A percentile compares a stretch with the other conserved stretches of the same genome.
phyloP scores from a whole-genome alignment of 179 eudicot genomes.

The Spergularia azorica region DNA sequence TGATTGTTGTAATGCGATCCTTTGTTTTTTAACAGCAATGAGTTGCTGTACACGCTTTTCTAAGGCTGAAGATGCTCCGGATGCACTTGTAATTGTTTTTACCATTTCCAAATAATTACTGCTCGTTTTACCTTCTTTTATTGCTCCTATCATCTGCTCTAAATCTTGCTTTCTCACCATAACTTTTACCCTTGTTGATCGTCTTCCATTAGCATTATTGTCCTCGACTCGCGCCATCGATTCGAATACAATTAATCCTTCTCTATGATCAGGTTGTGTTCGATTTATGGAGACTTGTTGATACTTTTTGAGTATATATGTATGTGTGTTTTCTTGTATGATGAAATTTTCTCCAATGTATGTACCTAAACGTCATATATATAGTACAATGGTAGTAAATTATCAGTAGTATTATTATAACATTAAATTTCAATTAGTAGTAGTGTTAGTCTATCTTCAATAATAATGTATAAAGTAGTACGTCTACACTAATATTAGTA shows the following conservation, averaged over 20 bases:
- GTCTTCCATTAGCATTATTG: slow-evolving; percentile 7
- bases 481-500: background rate
- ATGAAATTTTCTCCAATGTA: no score
- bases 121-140: slow-evolving; percentile 7
- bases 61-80: slow-evolving; percentile 9
- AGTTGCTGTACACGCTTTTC: slow-evolving; percentile 27
- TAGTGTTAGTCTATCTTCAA: no score
- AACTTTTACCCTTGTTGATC: slow-evolving; percentile 28
- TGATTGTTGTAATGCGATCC: slow-evolving; percentile 1
- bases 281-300: no score
- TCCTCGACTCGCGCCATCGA: slow-evolving; percentile 19
- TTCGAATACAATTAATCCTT: background rate
- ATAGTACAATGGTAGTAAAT: no score
- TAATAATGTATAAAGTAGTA: no score
- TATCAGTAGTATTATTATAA: no score
- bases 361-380: no score
- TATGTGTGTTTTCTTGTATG: no score
- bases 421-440: no score
- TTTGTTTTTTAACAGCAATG: slow-evolving; percentile 13
- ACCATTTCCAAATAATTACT: slow-evolving; percentile 15
- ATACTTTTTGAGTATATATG: no score
- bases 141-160: slow-evolving; percentile 23
- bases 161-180: slow-evolving; percentile 31
- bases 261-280: no score
- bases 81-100: slow-evolving; percentile 20